Conservation (phyloP, 1,284 basidiomycete species). For the Laetiporus sulphureus region DNA sequence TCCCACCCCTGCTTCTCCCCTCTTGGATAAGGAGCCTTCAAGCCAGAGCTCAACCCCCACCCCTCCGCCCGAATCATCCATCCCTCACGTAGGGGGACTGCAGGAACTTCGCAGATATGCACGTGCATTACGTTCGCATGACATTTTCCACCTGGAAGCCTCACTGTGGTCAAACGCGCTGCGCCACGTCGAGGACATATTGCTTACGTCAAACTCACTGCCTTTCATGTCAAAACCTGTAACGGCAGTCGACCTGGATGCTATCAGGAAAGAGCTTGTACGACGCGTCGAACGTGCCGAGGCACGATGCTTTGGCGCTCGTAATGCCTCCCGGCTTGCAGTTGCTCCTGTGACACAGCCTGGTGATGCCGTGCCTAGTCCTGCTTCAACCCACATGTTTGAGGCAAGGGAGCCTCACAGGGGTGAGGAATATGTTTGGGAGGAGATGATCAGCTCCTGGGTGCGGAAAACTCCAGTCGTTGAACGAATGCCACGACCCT, state of each 20-base stretch:
- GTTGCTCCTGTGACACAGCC: slow-evolving; percentile 3
- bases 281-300: slow-evolving; percentile 44
- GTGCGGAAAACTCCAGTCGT: slow-evolving; percentile 27
- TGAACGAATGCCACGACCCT: not conserved
- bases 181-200: slow-evolving; percentile 35
- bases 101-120: slow-evolving; percentile 27
- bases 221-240: slow-evolving; percentile 5
- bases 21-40: slow-evolving; percentile 2
- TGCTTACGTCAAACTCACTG: slow-evolving; percentile 4
- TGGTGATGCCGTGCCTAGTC: too few species aligned
- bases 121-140: slow-evolving; percentile 26
- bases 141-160: slow-evolving; percentile 37
- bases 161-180: slow-evolving; percentile 49
- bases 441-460: slow-evolving; percentile 37
- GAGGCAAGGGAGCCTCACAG: not conserved
- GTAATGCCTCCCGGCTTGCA: not conserved
- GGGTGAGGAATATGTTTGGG: slow-evolving; percentile 36
- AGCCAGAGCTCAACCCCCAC: slow-evolving; percentile 4
- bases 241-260: slow-evolving; percentile 10
- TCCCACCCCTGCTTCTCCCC: slow-evolving; percentile 9
- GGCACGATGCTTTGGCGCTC: slow-evolving; percentile 31
- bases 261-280: slow-evolving; percentile 35
- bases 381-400: slow-evolving; percentile 1
- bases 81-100: not conserved
- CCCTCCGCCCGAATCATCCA: slow-evolving; percentile 7